Percentiles rank a stretch among this genome's conserved stretches.
phyloP scores from a whole-genome alignment of 805 yeast species.

The Yarrowia keelungensis region DNA sequence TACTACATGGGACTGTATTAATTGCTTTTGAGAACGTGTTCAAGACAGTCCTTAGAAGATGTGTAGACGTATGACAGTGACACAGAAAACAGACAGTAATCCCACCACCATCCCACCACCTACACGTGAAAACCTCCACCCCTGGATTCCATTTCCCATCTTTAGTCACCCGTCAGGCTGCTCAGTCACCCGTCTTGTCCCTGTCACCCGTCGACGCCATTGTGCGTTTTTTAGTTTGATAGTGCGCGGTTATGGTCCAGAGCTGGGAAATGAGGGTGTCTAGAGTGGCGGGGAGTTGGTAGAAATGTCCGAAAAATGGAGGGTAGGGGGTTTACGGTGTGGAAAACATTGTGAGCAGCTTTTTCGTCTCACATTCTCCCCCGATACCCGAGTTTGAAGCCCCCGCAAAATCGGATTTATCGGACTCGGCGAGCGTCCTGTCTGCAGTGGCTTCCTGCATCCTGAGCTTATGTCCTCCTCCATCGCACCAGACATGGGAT shows the following conservation, averaged over 20 bases:
- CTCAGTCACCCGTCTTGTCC: constrained; percentile 15
- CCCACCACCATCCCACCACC: too few species aligned
- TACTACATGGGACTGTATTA: not conserved
- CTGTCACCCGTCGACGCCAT: not conserved
- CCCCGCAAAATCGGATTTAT: constrained; percentile 13
- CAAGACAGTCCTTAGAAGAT: too few species aligned
- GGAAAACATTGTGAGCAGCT: not conserved
- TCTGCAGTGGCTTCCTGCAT: constrained; percentile 25
- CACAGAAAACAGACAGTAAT: too few species aligned
- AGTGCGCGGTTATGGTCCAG: constrained; percentile 15
- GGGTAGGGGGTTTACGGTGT: too few species aligned
- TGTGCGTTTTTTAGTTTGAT: constrained; percentile 9
- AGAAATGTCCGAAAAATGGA: constrained; percentile 2
- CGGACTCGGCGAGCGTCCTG: not conserved
- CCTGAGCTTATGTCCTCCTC: not conserved
- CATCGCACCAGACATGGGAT: constrained; percentile 25
- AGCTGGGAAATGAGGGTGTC: too few species aligned
- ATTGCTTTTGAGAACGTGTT: not conserved
- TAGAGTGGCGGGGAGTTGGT: not conserved
- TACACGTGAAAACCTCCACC: too few species aligned
- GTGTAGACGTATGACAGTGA: too few species aligned
- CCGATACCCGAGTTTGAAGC: not conserved
- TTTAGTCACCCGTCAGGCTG: too few species aligned
- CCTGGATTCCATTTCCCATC: too few species aligned
- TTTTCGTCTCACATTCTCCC: not conserved